Conservation (phyloP, 192 early-diverging fungal species). For the Coemansia sp. region DNA sequence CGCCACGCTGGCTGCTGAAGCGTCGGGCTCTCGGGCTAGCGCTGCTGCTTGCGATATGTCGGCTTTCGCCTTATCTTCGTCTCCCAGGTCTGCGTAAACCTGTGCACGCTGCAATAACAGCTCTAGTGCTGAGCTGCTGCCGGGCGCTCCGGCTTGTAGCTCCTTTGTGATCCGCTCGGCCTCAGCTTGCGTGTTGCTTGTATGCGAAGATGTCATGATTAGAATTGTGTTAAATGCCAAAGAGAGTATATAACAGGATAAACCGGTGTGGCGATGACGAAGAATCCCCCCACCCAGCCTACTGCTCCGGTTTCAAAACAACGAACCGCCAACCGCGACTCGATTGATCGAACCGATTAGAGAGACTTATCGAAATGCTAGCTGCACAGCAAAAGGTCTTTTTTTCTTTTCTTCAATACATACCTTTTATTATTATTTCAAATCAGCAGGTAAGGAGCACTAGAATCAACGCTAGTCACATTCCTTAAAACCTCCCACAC, state of each 20-base stretch:
- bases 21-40: constrained; percentile 26
- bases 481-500: neutral
- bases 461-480: neutral
- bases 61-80: constrained; percentile 15
- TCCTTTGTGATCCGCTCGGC: constrained; percentile 25
- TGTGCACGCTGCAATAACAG: constrained; percentile 34
- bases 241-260: neutral
- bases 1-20: constrained; percentile 10
- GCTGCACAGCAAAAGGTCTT: neutral
- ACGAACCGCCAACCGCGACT: neutral
- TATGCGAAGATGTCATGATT: neutral
- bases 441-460: constrained; percentile 2
- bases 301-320: neutral
- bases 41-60: constrained; percentile 40
- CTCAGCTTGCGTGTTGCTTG: neutral
- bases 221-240: neutral
- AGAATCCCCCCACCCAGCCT: neutral
- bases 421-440: neutral
- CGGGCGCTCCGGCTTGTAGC: constrained; percentile 16
- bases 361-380: neutral
- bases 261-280: neutral
- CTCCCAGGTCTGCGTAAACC: constrained; percentile 25
- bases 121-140: constrained; percentile 2
- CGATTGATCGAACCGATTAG: neutral
- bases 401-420: neutral